These are phyloP conservation scores for Saccharomyces mikatae DNA, from an alignment of 805 yeast species.

Conservation along the genomic window DNA sequence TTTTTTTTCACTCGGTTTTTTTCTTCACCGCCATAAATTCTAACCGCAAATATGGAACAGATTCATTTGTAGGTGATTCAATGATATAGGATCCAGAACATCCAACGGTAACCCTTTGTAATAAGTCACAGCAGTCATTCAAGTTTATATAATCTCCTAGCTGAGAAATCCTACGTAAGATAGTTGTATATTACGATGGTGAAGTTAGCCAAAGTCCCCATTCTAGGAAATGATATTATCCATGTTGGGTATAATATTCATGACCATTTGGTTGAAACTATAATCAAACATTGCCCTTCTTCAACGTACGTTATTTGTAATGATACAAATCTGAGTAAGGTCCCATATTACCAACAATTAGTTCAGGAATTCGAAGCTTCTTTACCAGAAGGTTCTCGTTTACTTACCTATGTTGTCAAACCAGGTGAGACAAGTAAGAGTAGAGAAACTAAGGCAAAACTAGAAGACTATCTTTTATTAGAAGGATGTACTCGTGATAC, in stretches of 20 bases:
- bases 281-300: constrained; percentile 54
- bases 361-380: constrained; percentile 34
- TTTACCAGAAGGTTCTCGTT: constrained; percentile 49
- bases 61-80: not conserved
- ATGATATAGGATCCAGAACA: not conserved
- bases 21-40: not conserved
- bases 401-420: constrained; percentile 65
- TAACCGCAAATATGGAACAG: not conserved
- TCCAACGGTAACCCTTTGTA: not conserved
- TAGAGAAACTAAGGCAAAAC: constrained; percentile 81
- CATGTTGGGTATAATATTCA: constrained; percentile 84
- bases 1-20: not conserved
- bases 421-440: constrained; percentile 93
- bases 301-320: constrained; percentile 90
- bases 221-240: constrained; percentile 75
- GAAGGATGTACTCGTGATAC: constrained; percentile 95
- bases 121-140: not conserved
- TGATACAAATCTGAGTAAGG: constrained; percentile 67
- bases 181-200: constrained; percentile 10
- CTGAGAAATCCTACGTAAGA: not conserved
- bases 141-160: not conserved
- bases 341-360: constrained; percentile 51
- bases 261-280: constrained; percentile 62
- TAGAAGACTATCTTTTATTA: constrained; percentile 77
- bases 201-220: constrained; percentile 47